Percentiles rank a stretch among this genome's conserved stretches.
Evolutionary conservation across 306 rosid genomes (phyloP).

Genomic region (Pterocarpus santalinus): DNA sequence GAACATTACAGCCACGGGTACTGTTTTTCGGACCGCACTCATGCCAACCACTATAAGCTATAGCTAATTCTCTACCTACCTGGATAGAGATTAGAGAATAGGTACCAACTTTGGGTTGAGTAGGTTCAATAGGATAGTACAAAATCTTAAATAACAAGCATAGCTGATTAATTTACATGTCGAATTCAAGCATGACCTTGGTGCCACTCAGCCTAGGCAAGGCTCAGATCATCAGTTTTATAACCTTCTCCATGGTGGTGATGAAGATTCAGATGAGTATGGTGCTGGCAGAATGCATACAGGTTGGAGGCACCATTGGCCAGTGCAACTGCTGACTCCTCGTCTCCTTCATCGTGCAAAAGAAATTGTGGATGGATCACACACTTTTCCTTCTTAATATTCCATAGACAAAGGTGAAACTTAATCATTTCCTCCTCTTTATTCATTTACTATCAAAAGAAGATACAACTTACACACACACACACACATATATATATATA

Average conservation of each 20-base stretch:
- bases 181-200: conserved; percentile 2
- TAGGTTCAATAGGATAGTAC: conserved; percentile 10
- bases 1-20: not conserved
- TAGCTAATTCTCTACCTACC: conserved; percentile 17
- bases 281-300: conserved; percentile 61
- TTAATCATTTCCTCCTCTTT: conserved; percentile 6
- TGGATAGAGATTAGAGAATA: not conserved
- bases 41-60: conserved; percentile 24
- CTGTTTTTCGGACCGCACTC: conserved; percentile 41
- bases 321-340: conserved; percentile 61
- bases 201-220: conserved; percentile 44
- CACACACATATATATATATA: not conserved
- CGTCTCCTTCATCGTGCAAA: conserved; percentile 62
- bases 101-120: conserved; percentile 18
- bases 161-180: conserved; percentile 27
- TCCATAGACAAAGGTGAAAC: conserved; percentile 2
- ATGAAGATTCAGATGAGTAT: conserved; percentile 50
- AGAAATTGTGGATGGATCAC: conserved; percentile 73
- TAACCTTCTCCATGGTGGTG: conserved; percentile 40
- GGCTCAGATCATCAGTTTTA: conserved; percentile 60
- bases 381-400: conserved; percentile 58
- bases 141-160: conserved; percentile 38
- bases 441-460: conserved; percentile 6
- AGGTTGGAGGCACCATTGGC: conserved; percentile 74
- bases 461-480: not conserved